Conservation (phyloP, 148 eudicot genomes). For the Talinum fruticosum region DNA sequence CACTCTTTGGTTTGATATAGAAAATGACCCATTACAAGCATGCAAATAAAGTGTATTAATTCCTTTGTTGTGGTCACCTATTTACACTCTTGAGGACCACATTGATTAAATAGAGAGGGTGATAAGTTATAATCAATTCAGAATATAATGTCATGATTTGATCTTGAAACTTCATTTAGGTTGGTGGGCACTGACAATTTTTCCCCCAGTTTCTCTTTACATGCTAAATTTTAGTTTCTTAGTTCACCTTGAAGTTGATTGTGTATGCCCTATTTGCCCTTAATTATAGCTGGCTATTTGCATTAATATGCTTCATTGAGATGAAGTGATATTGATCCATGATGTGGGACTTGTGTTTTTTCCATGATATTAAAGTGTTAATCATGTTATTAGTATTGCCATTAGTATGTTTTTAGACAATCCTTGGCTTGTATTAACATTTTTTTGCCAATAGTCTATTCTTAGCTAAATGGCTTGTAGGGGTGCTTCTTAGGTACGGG, state of each 20-base stretch:
- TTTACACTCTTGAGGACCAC: background rate
- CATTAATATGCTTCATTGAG: background rate
- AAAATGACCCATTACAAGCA: background rate
- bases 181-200: background rate
- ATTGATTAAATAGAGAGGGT: background rate
- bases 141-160: slow-evolving; percentile 1
- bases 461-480: too few species aligned
- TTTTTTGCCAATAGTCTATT: too few species aligned
- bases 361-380: background rate
- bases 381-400: background rate
- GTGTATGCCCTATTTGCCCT: background rate
- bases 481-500: too few species aligned
- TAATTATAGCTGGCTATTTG: background rate
- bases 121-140: background rate
- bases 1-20: background rate
- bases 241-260: background rate
- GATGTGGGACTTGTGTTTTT: background rate
- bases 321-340: slow-evolving; percentile 1
- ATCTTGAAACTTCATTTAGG: background rate
- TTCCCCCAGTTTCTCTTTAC: background rate
- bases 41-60: background rate
- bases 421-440: too few species aligned
- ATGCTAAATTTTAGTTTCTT: background rate
- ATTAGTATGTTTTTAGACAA: too few species aligned
- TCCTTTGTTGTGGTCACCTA: background rate